Percentiles rank a stretch among this genome's conserved stretches.
These are phyloP conservation scores for Clausena lansium DNA, from an alignment of 345 rosid species.

Conservation along the genomic window DNA sequence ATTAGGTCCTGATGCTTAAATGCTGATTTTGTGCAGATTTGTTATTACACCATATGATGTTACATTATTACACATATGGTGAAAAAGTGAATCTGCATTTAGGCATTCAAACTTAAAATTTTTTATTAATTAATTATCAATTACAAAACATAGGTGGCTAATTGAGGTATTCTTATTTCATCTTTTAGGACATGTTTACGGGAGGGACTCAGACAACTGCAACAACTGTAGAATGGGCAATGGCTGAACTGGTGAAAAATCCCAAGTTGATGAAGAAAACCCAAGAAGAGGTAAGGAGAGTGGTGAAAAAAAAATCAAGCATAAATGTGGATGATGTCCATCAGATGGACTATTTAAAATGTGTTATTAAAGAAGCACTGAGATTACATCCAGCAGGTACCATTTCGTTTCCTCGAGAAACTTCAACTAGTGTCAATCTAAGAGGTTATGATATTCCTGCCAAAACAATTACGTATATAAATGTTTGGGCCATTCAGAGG, in stretches of 20 bases:
- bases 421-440: not conserved
- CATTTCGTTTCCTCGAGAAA: slow-evolving; percentile 10
- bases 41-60: too few relatives aligned
- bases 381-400: slow-evolving; percentile 6
- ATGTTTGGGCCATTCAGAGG: slow-evolving; percentile 15
- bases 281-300: slow-evolving; percentile 10
- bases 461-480: not conserved
- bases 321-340: not conserved
- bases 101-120: too few relatives aligned
- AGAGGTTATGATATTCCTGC: slow-evolving; percentile 9
- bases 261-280: slow-evolving; percentile 5
- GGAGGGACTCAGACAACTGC: slow-evolving; percentile 10
- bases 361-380: slow-evolving; percentile 5
- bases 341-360: slow-evolving; percentile 6
- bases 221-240: slow-evolving; percentile 5
- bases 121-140: not conserved
- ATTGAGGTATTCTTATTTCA: not conserved
- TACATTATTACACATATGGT: too few relatives aligned
- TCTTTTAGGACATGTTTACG: slow-evolving; percentile 13
- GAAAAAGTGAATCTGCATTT: too few relatives aligned
- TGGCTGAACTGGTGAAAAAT: slow-evolving; percentile 14
- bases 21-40: too few relatives aligned
- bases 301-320: not conserved
- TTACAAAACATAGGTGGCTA: not conserved
- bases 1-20: too few relatives aligned